phyloP scores from a whole-genome alignment of 1,284 basidiomycete genomes.

The Entoloma clypeatum region DNA sequence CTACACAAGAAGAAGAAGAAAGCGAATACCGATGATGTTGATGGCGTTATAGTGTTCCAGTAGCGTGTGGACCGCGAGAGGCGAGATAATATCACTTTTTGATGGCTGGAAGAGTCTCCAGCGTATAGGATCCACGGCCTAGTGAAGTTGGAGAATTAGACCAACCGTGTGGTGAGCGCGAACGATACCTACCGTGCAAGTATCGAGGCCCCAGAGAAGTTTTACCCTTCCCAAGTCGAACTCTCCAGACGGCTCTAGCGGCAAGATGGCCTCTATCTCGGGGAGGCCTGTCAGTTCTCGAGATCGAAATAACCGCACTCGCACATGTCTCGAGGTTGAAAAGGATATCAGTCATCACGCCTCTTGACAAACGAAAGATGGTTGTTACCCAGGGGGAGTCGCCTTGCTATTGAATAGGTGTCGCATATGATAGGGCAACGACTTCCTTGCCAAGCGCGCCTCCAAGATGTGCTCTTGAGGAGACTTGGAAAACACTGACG shows the following conservation, averaged over 20 bases:
- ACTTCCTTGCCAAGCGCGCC: not conserved
- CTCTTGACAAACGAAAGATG: not conserved
- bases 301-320: constrained; percentile 14
- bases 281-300: constrained; percentile 7
- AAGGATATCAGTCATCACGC: not conserved
- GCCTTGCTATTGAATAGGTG: not conserved
- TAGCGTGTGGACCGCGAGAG: constrained; percentile 14
- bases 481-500: constrained; percentile 3
- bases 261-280: constrained; percentile 15
- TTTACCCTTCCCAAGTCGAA: constrained; percentile 17
- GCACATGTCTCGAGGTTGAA: constrained; percentile 5
- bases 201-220: constrained; percentile 17
- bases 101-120: constrained; percentile 17
- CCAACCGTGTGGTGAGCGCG: no score
- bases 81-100: constrained; percentile 13
- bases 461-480: constrained; percentile 1
- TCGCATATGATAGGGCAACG: not conserved
- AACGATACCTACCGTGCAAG: constrained; percentile 12
- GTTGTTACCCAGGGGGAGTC: constrained; percentile 4
- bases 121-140: constrained; percentile 17
- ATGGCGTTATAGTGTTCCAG: constrained; percentile 13
- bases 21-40: constrained; percentile 16
- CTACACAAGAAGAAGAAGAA: not conserved
- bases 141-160: not conserved
- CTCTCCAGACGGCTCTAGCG: constrained; percentile 15